Percentiles rank a stretch among this genome's conserved stretches.
Conservation (phyloP, 148 eudicot genomes). For the Nepenthes gracilis region DNA sequence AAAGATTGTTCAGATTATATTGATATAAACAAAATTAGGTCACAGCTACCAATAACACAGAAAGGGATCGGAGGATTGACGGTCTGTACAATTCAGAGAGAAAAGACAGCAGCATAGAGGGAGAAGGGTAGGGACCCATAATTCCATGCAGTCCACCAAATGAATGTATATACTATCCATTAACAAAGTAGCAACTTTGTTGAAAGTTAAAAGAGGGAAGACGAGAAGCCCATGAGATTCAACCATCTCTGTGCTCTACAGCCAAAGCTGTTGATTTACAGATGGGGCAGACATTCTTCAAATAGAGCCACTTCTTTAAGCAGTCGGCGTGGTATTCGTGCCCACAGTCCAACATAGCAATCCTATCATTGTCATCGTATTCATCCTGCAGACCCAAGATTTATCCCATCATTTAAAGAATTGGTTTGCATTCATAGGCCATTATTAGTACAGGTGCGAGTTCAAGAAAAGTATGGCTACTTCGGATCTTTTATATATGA, state of each 20-base stretch:
- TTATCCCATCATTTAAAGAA: not conserved
- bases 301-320: constrained; percentile 60
- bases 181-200: not conserved
- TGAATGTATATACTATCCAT: not conserved
- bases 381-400: constrained; percentile 49
- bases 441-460: too few relatives aligned
- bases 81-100: not conserved
- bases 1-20: too few relatives aligned
- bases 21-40: not conserved
- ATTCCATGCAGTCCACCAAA: not conserved
- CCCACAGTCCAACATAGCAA: constrained; percentile 72
- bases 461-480: too few relatives aligned
- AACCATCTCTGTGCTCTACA: constrained; percentile 19
- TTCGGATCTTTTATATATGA: too few relatives aligned
- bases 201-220: not conserved
- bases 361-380: constrained; percentile 45
- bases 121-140: too few relatives aligned
- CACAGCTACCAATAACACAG: not conserved
- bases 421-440: too few relatives aligned
- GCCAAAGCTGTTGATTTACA: constrained; percentile 67
- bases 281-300: constrained; percentile 82
- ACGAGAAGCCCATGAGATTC: not conserved
- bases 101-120: too few relatives aligned
- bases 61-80: not conserved
- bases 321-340: constrained; percentile 86